Base-by-base conservation (phyloP, 2,329 filamentous ascomycete species). In the Aspergillus pseudoterreus region DNA sequence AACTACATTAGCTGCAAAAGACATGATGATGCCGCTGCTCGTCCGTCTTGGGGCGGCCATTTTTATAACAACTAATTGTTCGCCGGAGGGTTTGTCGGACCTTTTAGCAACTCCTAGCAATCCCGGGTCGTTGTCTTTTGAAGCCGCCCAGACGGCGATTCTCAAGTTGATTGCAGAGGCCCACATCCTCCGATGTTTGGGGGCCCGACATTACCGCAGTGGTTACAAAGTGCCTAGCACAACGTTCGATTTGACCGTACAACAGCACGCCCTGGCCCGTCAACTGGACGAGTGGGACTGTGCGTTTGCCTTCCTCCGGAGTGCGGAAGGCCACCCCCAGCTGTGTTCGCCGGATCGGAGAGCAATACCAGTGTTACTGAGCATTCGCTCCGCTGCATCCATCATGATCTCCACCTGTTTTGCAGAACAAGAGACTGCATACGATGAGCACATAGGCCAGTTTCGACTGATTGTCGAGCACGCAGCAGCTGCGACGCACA, bases 11-110 rank as follows among this genome's bases (percentile, higher is more conserved):
- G 54, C 27, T 30, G 27, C 27, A 30, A 30, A 64, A 8, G 54
- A 60, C 22, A 64, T 56, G 6, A 64, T 69, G 14, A 51, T 66
- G 9, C 65, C 66, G 0, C 56, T 67, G 3, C 67, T 69, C 15
- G 45, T 64, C n/a, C 65, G 62, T 12, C 46, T 69, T 10, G 64
- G 61, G 9, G 47, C 61, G 15, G 27, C 27, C 27, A 30, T 30
- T 30, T 30, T 9, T 30, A 30, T 30, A 30, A 30, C 27, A 30
- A 30, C 27, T 9, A 30, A 30, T 30, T 30, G 27, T 30, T 30
- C 27, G 11, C 27, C 27, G 27, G 27, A 30, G 27, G 27, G 27
- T 30, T 30, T 30, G 27, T 30, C 27, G 27, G 27, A 30, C 27
- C 27, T 30, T 30, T 30, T 30, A 30, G 27, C 27, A 30, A 30